phyloP scores from a whole-genome alignment of 768 basidiomycete species.

The Lyophyllum semitale region DNA sequence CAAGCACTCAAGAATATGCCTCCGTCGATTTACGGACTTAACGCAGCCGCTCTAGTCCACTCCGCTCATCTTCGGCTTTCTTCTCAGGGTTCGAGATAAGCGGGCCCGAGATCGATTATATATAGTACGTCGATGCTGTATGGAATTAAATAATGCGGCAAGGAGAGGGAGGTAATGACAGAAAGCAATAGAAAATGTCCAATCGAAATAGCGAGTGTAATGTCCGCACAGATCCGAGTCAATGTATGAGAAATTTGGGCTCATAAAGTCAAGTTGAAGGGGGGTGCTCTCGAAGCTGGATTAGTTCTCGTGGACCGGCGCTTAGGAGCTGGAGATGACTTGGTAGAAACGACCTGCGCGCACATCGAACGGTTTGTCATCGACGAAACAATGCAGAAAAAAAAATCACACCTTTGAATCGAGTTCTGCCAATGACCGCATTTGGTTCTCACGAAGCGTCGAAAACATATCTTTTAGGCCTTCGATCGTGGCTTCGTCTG shows the following conservation, averaged over 20 bases:
- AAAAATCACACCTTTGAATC: conserved; percentile 35
- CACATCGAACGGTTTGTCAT: background rate
- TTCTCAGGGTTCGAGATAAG: no score
- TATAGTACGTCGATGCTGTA: no score
- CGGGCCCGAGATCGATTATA: no score
- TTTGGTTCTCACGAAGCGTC: conserved; percentile 32
- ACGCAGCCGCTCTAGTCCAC: no score
- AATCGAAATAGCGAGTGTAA: background rate
- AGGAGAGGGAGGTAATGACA: background rate
- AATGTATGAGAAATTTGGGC: background rate
- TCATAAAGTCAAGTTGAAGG: conserved; percentile 12
- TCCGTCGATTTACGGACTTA: no score
- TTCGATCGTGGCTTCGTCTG: conserved; percentile 36
- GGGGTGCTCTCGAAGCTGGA: background rate
- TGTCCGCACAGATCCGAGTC: background rate
- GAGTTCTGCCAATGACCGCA: conserved; percentile 33
- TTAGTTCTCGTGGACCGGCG: conserved; percentile 14
- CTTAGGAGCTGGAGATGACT: conserved; percentile 27
- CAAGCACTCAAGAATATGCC: no score
- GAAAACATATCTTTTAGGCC: conserved; percentile 32
- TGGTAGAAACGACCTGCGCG: conserved; percentile 28
- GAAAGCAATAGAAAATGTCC: background rate
- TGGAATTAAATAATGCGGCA: background rate
- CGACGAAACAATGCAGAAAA: background rate
- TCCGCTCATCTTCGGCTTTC: no score